phyloP scores from a whole-genome alignment of 768 basidiomycete genomes.

The Hemileccinum impolitum region DNA sequence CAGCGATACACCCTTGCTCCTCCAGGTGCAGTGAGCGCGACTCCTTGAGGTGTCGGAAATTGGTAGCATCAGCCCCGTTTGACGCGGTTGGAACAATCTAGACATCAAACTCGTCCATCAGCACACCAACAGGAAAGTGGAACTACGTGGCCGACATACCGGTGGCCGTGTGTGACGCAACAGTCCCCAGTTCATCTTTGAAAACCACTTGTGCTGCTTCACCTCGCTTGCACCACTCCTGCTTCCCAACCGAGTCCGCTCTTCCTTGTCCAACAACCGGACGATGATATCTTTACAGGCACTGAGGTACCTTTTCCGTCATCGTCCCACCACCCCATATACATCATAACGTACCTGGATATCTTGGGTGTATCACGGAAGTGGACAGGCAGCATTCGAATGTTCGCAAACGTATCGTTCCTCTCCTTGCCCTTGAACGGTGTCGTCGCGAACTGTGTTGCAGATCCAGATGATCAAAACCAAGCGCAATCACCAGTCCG shows the following conservation, averaged over 20 bases:
- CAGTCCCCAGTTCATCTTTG: slow-evolving; percentile 94
- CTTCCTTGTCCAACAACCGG: slow-evolving; percentile 89
- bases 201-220: slow-evolving; percentile 98
- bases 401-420: slow-evolving; percentile 94
- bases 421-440: slow-evolving; percentile 97
- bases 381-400: slow-evolving; percentile 78
- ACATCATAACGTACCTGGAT: slow-evolving; percentile 51
- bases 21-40: slow-evolving; percentile 90
- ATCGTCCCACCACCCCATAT: neutral
- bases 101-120: slow-evolving; percentile 24
- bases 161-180: slow-evolving; percentile 90
- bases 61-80: slow-evolving; percentile 78
- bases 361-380: slow-evolving; percentile 86
- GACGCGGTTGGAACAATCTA: slow-evolving; percentile 78
- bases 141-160: slow-evolving; percentile 47
- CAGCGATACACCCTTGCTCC: slow-evolving; percentile 43
- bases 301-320: slow-evolving; percentile 39
- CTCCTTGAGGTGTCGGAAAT: slow-evolving; percentile 90
- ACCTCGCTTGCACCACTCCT: slow-evolving; percentile 96
- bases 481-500: slow-evolving; percentile 31
- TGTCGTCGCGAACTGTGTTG: slow-evolving; percentile 86
- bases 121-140: neutral
- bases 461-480: slow-evolving; percentile 22
- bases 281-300: slow-evolving; percentile 85
- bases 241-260: slow-evolving; percentile 83